Base-by-base conservation (phyloP, 2,329 filamentous ascomycete genomes). In the Trichoderma koningii region DNA sequence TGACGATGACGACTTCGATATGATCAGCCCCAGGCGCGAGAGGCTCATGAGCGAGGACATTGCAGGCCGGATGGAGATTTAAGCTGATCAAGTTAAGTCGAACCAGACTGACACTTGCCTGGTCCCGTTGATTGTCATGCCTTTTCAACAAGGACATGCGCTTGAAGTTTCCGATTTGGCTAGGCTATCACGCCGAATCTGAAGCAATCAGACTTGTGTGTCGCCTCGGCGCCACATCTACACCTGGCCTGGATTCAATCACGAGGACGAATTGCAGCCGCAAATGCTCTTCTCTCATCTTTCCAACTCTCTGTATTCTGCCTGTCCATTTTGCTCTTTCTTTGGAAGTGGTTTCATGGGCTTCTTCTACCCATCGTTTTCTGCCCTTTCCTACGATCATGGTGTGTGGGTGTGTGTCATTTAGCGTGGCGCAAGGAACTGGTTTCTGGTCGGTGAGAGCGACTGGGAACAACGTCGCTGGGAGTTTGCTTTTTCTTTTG, bases 21-120 rank as follows among this genome's bases (percentile, higher is more conserved):
- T 63, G 60, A 26, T 21, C 10, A 55, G 50, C 7, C 44, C 60
- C 1, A 77, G 78, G 50, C 78, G 79, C 7, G 78, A 85, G 51
- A 80, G 86, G 47, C 82, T 83, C 34, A 81, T 87, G 74, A 88
- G 85, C 69, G 86, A 89, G 74, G 87, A 89, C 67, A 81, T 89
- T 53, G 85, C 85, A 34, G 81, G 81, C 4, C 79, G 81, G 21
- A 88, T 89, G 85, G 87, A 89, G 71, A 83, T 89, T 69, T 86
- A 81, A 75, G 68, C 63, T 63, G 15, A 12, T 38, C 34, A 14
- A 3, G 7, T 26, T 26, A 67, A 55, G 52, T 41, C 30, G 15
- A 26, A 2, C 2, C 21, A 41, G 12, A 21, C 30, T 23, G 12
- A 5, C 34, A 38, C 3, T 38, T 14, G 12, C 34, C 3, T 38